Evolutionary conservation across 164 flowering plant genomes (phyloP).

Genomic region (Tinospora cordifolia): DNA sequence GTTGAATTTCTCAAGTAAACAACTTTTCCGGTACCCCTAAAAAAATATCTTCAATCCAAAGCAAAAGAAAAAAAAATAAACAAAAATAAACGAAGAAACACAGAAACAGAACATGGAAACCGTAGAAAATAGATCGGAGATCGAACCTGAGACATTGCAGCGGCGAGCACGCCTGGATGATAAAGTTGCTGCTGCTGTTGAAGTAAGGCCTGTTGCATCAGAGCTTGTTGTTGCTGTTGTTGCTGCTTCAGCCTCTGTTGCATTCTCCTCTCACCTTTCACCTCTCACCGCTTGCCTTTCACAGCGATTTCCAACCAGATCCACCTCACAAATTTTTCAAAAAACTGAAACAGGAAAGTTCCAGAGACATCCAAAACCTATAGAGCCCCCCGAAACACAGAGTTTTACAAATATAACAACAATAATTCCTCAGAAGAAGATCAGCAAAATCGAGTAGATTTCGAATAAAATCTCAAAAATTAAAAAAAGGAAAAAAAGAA

Average conservation of each 20-base stretch:
- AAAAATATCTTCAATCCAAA: background rate
- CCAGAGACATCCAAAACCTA: background rate
- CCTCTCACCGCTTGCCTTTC: no score
- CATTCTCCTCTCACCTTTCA: background rate
- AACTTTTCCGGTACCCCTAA: background rate
- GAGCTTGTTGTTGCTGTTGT: constrained; percentile 43
- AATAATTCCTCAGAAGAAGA: background rate
- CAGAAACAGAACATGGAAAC: background rate
- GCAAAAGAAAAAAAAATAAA: background rate
- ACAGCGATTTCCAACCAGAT: background rate
- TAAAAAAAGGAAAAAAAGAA: no score
- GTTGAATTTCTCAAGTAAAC: background rate
- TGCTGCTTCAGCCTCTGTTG: constrained; percentile 75
- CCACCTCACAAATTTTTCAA: background rate
- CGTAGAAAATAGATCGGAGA: background rate
- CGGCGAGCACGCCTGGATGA: constrained; percentile 32
- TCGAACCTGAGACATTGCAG: constrained; percentile 35
- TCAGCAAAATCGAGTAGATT: background rate
- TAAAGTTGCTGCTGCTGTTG: constrained; percentile 43
- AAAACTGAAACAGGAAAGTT: background rate
- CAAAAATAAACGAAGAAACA: no score
- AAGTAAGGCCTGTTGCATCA: constrained; percentile 66
- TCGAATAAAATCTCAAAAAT: background rate
- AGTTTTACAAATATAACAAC: background rate
- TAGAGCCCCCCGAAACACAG: background rate